phyloP scores from a whole-genome alignment of 2,329 filamentous ascomycete genomes.

The Penicillium sp. region DNA sequence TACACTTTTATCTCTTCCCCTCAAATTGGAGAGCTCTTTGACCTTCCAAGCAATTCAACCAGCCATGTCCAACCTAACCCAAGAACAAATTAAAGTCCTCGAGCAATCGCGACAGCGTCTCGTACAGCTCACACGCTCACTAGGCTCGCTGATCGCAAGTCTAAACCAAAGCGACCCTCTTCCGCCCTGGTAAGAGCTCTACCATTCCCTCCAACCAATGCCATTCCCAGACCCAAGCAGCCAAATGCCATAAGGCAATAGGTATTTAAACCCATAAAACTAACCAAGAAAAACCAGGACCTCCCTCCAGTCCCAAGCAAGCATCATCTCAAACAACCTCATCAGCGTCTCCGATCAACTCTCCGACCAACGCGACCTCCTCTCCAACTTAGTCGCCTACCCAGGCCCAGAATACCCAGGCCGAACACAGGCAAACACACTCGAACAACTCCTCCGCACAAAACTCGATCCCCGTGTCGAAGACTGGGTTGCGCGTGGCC shows the following conservation, averaged over 20 bases:
- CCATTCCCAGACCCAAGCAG: not conserved
- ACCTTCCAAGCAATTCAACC: not conserved
- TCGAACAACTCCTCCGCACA: slow-evolving; percentile 73
- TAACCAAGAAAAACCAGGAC: slow-evolving; percentile 49
- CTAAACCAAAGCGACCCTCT: slow-evolving; percentile 64
- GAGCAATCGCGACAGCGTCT: slow-evolving; percentile 70
- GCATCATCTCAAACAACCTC: slow-evolving; percentile 71
- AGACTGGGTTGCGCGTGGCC: slow-evolving; percentile 67
- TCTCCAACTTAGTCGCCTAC: slow-evolving; percentile 70
- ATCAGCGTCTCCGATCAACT: slow-evolving; percentile 65
- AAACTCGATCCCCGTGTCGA: slow-evolving; percentile 79
- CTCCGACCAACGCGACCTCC: slow-evolving; percentile 64
- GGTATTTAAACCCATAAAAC: not conserved
- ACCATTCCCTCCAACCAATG: not conserved
- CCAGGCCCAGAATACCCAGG: slow-evolving; percentile 74
- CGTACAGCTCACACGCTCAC: slow-evolving; percentile 66
- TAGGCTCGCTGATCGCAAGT: slow-evolving; percentile 63
- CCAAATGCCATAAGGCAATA: too few species aligned
- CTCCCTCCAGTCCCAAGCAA: slow-evolving; percentile 69
- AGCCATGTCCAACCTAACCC: slow-evolving; percentile 39
- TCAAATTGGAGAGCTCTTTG: slow-evolving; percentile 1
- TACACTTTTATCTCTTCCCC: slow-evolving; percentile 4
- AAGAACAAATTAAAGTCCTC: slow-evolving; percentile 59
- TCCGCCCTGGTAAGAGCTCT: slow-evolving; percentile 60
- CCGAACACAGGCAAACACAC: slow-evolving; percentile 60